Evolutionary conservation across 352 stramenopile species (phyloP).

Genomic region (Phytophthora europaea): DNA sequence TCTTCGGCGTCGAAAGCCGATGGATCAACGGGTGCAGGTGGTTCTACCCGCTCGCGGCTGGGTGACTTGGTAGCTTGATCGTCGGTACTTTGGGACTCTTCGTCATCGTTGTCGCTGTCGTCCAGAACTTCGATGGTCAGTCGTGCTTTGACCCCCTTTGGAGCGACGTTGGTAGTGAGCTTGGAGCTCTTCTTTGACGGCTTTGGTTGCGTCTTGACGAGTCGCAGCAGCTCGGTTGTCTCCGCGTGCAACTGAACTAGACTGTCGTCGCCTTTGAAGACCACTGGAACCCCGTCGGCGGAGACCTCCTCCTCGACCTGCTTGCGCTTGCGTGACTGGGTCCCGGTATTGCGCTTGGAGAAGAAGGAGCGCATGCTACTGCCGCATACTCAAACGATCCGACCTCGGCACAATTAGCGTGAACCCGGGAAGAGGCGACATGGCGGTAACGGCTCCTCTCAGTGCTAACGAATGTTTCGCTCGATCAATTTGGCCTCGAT

Average conservation of each 20-base stretch:
- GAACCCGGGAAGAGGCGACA: constrained; percentile 6
- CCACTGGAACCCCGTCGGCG: constrained; percentile 22
- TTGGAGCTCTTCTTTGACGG: constrained; percentile 33
- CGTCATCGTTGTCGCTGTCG: constrained; percentile 43
- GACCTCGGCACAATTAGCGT: constrained; percentile 32
- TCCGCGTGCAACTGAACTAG: constrained; percentile 72
- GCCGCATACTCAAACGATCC: constrained; percentile 28
- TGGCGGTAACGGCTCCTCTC: constrained; percentile 24
- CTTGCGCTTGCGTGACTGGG: constrained; percentile 35
- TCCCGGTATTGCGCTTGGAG: constrained; percentile 45
- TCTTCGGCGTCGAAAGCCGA: constrained; percentile 70
- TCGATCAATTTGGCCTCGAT: too few relatives aligned
- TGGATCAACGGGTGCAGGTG: constrained; percentile 38
- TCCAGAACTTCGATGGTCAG: constrained; percentile 82
- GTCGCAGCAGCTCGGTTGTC: constrained; percentile 63
- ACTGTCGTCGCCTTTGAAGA: constrained; percentile 57
- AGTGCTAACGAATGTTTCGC: too few relatives aligned
- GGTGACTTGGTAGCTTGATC: constrained; percentile 8
- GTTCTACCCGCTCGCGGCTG: background rate
- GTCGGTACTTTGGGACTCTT: background rate
- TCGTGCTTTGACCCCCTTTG: constrained; percentile 42
- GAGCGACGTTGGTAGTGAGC: constrained; percentile 4
- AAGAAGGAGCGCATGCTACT: constrained; percentile 49
- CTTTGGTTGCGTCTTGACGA: constrained; percentile 61
- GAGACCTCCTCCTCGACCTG: constrained; percentile 21